Base-by-base conservation (phyloP, 495 filamentous ascomycete genomes). In the Aspergillus wentii region DNA sequence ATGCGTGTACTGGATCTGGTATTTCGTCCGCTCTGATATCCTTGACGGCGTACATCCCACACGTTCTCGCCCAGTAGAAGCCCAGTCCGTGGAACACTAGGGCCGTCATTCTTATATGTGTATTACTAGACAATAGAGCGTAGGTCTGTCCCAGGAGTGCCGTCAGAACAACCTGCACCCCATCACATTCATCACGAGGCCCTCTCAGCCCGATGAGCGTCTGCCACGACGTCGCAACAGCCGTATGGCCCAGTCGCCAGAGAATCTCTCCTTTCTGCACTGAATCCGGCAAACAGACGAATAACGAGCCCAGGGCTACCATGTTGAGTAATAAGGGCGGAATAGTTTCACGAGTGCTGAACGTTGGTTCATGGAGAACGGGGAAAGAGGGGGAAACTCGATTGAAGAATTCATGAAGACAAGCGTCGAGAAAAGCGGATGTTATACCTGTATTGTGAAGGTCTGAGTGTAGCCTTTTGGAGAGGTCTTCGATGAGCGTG, bases 201-300 rank as follows among this genome's bases (percentile, higher is more conserved):
- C 49, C 41, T 21, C 41, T 21, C 1, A 35, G 30, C 6, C 27
- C 34, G 17, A 48, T 45, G 25, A 52, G 29, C 0, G 40, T 42
- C n/a, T 44, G 43, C 48, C 48, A 52, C 13, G 40, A 44, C 2
- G 43, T 47, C 8, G 49, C 44, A 11, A 48, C 49, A 14, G 49
- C 41, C 3, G 45, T 46, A 15, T 49, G 49, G 4, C 41, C 44
- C 8, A 52, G 34, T 13, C 44, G 38, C 49, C 44, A 48, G 19
- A 52, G 37, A 28, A 50, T 38, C 27, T 46, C 42, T 8, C 43
- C 48, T 17, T 46, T 51, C n/a, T 32, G 30, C 2, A 28, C 17
- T 8, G 38, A 26, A 9, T 37, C 36, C 4, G 37, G 33, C 8
- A 46, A 30, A 19, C 35, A 51, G 18, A 46, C 43, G 16, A 51